Percentiles rank a stretch among this genome's conserved stretches.
phyloP scores from a whole-genome alignment of 2,329 filamentous ascomycete species.

The Xylariaceae sp. region DNA sequence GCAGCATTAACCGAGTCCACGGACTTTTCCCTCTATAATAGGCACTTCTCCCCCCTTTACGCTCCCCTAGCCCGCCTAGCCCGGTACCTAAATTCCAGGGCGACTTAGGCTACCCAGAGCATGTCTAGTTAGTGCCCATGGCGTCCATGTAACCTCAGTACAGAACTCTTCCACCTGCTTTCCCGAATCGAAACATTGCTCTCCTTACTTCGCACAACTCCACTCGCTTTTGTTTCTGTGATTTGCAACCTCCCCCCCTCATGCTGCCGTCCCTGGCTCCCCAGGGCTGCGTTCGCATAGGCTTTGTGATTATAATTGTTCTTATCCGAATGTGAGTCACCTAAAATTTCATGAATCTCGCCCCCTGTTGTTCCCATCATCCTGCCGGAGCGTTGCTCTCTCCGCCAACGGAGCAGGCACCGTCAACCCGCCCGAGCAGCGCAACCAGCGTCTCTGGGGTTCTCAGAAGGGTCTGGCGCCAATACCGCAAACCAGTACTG shows the following conservation, averaged over 20 bases:
- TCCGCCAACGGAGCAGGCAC: slow-evolving; percentile 18
- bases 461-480: slow-evolving; percentile 18
- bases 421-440: slow-evolving; percentile 23
- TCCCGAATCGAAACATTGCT: slow-evolving; percentile 33
- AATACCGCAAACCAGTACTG: slow-evolving; percentile 18
- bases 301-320: slow-evolving; percentile 38
- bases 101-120: slow-evolving; percentile 13
- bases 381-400: slow-evolving; percentile 3
- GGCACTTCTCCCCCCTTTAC: not conserved
- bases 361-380: not conserved
- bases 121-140: not conserved
- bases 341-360: not conserved
- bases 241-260: slow-evolving; percentile 30
- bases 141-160: not conserved
- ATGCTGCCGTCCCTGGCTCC: slow-evolving; percentile 44
- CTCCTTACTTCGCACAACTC: slow-evolving; percentile 39
- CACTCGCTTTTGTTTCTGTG: slow-evolving; percentile 41
- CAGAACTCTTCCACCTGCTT: slow-evolving; percentile 22
- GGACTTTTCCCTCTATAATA: not conserved
- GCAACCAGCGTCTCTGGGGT: slow-evolving; percentile 21
- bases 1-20: not conserved
- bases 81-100: not conserved
- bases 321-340: slow-evolving; percentile 22
- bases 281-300: slow-evolving; percentile 41
- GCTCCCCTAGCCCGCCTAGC: not conserved